Conservation (phyloP, 2,329 filamentous ascomycete species). For the Verticillium dahliae region DNA sequence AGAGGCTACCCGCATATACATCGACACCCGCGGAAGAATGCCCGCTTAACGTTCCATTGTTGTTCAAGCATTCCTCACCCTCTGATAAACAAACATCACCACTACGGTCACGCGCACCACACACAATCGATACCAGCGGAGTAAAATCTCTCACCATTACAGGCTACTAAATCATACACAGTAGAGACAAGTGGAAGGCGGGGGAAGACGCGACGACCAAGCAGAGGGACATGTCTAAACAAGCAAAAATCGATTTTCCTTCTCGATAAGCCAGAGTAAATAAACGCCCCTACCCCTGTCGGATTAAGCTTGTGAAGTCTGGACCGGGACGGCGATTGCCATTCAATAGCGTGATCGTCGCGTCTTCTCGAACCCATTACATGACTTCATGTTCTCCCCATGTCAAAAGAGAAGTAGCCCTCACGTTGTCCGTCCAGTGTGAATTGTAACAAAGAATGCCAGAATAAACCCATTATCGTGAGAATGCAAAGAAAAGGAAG, state of each 20-base stretch:
- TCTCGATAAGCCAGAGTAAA: not conserved
- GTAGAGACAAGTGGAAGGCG: not conserved
- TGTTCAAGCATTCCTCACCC: not conserved
- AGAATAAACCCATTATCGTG: not conserved
- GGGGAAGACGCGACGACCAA: not conserved
- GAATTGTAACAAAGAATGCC: not conserved
- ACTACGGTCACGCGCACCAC: not conserved
- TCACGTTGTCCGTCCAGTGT: not conserved
- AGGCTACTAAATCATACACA: not conserved
- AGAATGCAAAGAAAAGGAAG: not conserved
- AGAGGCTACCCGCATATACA: not conserved
- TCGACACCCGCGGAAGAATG: not conserved
- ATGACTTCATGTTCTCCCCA: not conserved
- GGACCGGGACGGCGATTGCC: not conserved
- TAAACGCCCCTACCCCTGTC: not conserved
- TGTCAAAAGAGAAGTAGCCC: not conserved
- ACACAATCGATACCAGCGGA: not conserved
- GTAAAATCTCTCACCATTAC: not conserved
- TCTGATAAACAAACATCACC: not conserved
- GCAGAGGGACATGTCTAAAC: not conserved
- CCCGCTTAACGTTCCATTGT: not conserved
- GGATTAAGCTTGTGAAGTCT: not conserved
- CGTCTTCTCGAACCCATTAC: not conserved
- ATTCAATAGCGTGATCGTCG: not conserved
- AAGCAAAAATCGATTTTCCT: not conserved